Evolutionary conservation across 1,284 basidiomycete genomes (phyloP), one percentile per base, ranked within the genome.

Genomic region (Grifola frondosa): DNA sequence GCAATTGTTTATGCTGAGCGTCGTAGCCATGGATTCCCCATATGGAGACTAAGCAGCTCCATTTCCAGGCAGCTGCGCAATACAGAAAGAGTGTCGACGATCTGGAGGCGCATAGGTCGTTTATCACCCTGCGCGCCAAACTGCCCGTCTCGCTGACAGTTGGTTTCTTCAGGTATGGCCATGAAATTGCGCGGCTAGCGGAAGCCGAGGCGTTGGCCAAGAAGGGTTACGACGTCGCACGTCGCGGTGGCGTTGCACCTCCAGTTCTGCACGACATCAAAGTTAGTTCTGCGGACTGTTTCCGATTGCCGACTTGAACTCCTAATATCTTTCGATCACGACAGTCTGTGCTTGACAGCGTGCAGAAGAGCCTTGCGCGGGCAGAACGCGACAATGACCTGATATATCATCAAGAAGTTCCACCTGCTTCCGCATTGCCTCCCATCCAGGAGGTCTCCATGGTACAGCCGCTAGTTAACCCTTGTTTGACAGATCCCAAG

Each of bases 331-430:
- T 11, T 15, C 20, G 15, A 3, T 26, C 5, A 32, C 19, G 23
- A 9, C 53, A 88, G 81, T 81, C 78, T 2, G 64, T 84, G 15
- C 62, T 81, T 13, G 80, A 90, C 58, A 81, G 74, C 16, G 71
- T 97, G 15, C 79, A 88, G 57, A 84, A 76, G 33, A 81, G 81
- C 26, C 63, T 92, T 16, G 66, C 73, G 3, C 78, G 91, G 12
- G 91, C 95, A 0, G 81, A 88, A 48, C 80, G 91, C 21, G 97
- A 99, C 64, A 99, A 99, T 60, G 91, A 97, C 63, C 71, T 98
- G 5, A 97, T 99, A 39, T 99, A 99, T 67, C 90, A 97, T 53
- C 79, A 92, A 44, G 84, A 91, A 33, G 77, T 97, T 0, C 94
- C 93, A 0, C 70, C 91, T 0, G 60, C 79, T 1, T 80, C 88